Percentiles rank a stretch among this genome's conserved stretches.
Conservation (phyloP, 2,329 filamentous ascomycete genomes). For the Colletotrichum endophyticum region DNA sequence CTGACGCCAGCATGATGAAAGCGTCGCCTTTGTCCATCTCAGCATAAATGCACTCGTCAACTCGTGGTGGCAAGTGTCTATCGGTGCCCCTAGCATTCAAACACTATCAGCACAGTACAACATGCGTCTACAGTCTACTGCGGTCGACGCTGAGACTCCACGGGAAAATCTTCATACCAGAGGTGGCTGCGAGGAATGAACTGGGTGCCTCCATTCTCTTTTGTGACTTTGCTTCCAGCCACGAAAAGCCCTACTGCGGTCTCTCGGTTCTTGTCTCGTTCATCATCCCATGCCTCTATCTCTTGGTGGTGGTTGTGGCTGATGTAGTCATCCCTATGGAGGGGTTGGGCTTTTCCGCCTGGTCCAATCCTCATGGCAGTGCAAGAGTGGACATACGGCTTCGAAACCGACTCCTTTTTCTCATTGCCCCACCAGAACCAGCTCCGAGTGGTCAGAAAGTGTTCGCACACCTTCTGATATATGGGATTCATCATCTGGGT, state of each 20-base stretch:
- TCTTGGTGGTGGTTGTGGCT: conserved; percentile 25
- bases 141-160: background rate
- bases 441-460: conserved; percentile 4
- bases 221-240: conserved; percentile 29
- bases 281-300: conserved; percentile 4
- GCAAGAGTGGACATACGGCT: conserved; percentile 10
- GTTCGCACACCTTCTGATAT: conserved; percentile 7
- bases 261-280: conserved; percentile 21
- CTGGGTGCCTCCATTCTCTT: conserved; percentile 32
- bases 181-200: conserved; percentile 33
- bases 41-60: conserved; percentile 17
- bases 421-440: conserved; percentile 14
- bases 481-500: conserved; percentile 12
- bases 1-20: conserved; percentile 27
- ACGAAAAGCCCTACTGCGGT: conserved; percentile 31
- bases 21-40: conserved; percentile 27
- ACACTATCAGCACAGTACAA: background rate
- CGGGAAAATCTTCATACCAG: conserved; percentile 21
- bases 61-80: background rate
- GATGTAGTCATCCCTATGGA: conserved; percentile 34
- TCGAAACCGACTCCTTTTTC: conserved; percentile 5
- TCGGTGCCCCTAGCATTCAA: background rate
- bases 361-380: conserved; percentile 24
- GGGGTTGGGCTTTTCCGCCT: conserved; percentile 26
- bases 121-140: background rate